Base-by-base conservation (phyloP, 495 filamentous ascomycete species). In the Penicillium salamii region DNA sequence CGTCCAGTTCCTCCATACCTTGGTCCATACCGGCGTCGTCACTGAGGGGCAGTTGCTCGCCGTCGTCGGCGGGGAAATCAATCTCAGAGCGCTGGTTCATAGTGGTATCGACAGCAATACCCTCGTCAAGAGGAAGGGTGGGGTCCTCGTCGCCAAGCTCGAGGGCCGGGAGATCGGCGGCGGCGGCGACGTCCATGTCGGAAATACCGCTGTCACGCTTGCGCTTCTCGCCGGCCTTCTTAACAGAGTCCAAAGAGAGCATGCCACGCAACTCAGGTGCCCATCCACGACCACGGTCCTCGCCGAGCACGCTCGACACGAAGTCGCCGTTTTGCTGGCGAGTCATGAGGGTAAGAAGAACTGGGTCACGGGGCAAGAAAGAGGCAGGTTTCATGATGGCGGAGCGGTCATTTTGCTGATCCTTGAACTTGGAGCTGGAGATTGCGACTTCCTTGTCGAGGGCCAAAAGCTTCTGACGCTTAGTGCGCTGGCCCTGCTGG, bases 121-220 rank as follows among this genome's bases (percentile, higher is more conserved):
- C 77, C 52, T 76, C 76, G 40, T 77, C 74, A 9, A 72, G 47
- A 20, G 76, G 57, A 11, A 63, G 56, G 37, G 71, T 61, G 19
- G 65, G 68, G 46, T 90, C 88, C 23, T 89, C 80, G 14, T 78
- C 76, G 19, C 75, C 83, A 52, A 90, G 66, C 45, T 90, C 87
- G 26, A 92, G 71, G 19, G 80, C 80, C 33, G 86, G 87, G n/a
- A 80, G 77, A 55, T 84, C 84, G 23, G 73, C 77, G 21, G 54
- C 77, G 21, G 54, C 82, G 36, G 84, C 81, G 26, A 83, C 77
- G 43, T 86, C 86, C 63, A 95, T 76, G 62, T 91, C 89, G 26
- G 87, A 86, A 44, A 95, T 80, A 8, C 89, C 91, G 55, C 84
- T 89, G 63, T 95, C 93, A 32, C 93, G 85, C 78, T 98, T 98